Base-by-base conservation (phyloP, 2,329 filamentous ascomycete genomes). In the Fusarium sp. region DNA sequence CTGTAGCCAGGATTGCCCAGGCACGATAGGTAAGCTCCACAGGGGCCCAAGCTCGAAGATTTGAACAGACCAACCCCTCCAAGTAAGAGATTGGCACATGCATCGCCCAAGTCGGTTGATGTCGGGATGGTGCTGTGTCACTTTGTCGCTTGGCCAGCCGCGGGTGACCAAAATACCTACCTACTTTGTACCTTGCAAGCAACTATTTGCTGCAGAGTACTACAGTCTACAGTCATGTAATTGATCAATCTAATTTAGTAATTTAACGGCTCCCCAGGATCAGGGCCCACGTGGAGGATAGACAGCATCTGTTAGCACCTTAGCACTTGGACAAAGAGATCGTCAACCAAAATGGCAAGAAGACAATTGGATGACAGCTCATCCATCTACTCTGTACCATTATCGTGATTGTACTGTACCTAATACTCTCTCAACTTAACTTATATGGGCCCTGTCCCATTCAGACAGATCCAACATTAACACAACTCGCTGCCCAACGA, bases 91-190 rank as follows among this genome's bases (percentile, higher is more conserved):
- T 71, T 71, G 25, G 46, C 68, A 71, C 68, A 59, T 23, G 49
- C 40, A 32, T 51, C 34, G 45, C 27, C 45, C 23, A 63, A 57
- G 61, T 77, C 75, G 75, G 75, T 76, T 77, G 75, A 77, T 77
- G 61, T 77, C 76, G 76, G 76, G 67, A 68, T 53, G 45, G 53
- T 68, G 48, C 62, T 53, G 53, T 68, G 45, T 65, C 43, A 66
- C 55, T 56, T 64, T 63, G 40, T 49, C 56, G 55, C 51, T 50
- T 63, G 34, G 51, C 66, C 66, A 51, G 49, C 25, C 34, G 13
- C 18, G 30, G 53, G 66, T 55, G 56, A 59, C 45, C 47, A 58
- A 55, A 43, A 23, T 27, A 50, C 28, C 12, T 12, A 28, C 27
- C 5, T 30, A 30, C 30, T 50, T 5, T 41, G 13, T 37, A 51